Conservation (phyloP, 805 yeast genomes). For the Metschnikowia kofuensis region DNA sequence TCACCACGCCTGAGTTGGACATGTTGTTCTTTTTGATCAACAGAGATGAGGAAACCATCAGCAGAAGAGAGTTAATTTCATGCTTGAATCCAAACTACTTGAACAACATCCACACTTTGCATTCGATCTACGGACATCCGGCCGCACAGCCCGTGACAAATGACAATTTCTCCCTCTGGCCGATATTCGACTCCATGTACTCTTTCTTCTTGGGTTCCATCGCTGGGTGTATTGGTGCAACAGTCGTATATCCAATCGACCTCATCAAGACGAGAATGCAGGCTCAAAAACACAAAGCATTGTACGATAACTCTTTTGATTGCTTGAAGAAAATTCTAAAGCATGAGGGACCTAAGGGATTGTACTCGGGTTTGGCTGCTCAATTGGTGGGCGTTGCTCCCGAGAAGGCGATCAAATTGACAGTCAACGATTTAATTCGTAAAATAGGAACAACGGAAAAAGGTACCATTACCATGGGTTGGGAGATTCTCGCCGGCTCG, state of each 20-base stretch:
- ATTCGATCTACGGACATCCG: slow-evolving; percentile 41
- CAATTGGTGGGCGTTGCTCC: slow-evolving; percentile 98
- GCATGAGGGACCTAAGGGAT: slow-evolving; percentile 78
- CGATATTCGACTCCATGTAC: slow-evolving; percentile 68
- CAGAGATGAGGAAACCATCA: slow-evolving; percentile 35
- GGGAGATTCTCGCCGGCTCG: slow-evolving; percentile 87
- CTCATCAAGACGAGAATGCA: slow-evolving; percentile 96
- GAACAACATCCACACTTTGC: slow-evolving; percentile 34
- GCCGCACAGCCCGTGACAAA: slow-evolving; percentile 35
- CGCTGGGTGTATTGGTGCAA: slow-evolving; percentile 98
- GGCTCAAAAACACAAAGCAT: slow-evolving; percentile 73
- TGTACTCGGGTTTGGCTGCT: slow-evolving; percentile 90
- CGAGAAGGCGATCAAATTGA: slow-evolving; percentile 93
- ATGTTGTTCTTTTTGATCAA: slow-evolving; percentile 40
- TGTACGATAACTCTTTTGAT: slow-evolving; percentile 79
- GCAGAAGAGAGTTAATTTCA: slow-evolving; percentile 41
- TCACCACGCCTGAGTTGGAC: slow-evolving; percentile 38
- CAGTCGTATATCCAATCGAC: slow-evolving; percentile 95
- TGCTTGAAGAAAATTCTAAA: slow-evolving; percentile 76
- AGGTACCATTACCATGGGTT: slow-evolving; percentile 43
- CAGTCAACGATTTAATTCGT: slow-evolving; percentile 87
- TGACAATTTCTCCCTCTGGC: slow-evolving; percentile 45
- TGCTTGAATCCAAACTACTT: slow-evolving; percentile 56
- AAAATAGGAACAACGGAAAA: slow-evolving; percentile 55
- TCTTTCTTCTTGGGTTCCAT: slow-evolving; percentile 88